Evolutionary conservation across 1,139 yeast genomes (phyloP).

Genomic region (Hemisphaericaspora lyxosophila): DNA sequence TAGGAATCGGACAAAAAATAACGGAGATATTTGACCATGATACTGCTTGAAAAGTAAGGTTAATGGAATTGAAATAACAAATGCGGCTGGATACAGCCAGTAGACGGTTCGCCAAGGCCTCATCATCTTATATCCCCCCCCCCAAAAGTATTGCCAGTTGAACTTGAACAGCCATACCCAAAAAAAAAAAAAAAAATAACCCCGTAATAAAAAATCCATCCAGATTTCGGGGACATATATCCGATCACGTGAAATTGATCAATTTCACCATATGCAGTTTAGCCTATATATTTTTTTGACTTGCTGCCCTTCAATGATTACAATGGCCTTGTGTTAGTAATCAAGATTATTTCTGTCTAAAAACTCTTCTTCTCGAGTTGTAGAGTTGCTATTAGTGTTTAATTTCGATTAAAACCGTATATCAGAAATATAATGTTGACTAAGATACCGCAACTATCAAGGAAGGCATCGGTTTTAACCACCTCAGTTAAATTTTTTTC

Average conservation of each 20-base stretch:
- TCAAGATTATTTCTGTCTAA: not conserved
- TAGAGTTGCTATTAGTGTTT: not conserved
- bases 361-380: not conserved
- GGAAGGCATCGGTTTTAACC: not conserved
- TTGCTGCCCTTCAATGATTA: too few relatives aligned
- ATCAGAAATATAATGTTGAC: constrained; percentile 4
- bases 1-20: constrained; percentile 17
- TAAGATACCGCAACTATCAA: constrained; percentile 1
- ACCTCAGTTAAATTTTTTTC: constrained; percentile 4
- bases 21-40: constrained; percentile 13
- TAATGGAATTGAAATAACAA: constrained; percentile 19
- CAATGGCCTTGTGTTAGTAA: not conserved
- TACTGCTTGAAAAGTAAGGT: constrained; percentile 15
- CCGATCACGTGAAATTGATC: constrained; percentile 8
- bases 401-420: too few relatives aligned
- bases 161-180: too few relatives aligned
- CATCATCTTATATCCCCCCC: constrained; percentile 9
- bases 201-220: too few relatives aligned
- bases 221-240: not conserved
- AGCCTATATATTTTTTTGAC: not conserved
- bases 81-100: constrained; percentile 16
- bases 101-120: constrained; percentile 5
- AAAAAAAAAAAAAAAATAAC: too few relatives aligned
- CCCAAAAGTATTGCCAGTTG: too few relatives aligned
- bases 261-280: constrained; percentile 2